Percentiles rank a stretch among this genome's conserved stretches.
phyloP scores from a whole-genome alignment of 2,329 filamentous ascomycete species.

The Chaetomium olivaceum region DNA sequence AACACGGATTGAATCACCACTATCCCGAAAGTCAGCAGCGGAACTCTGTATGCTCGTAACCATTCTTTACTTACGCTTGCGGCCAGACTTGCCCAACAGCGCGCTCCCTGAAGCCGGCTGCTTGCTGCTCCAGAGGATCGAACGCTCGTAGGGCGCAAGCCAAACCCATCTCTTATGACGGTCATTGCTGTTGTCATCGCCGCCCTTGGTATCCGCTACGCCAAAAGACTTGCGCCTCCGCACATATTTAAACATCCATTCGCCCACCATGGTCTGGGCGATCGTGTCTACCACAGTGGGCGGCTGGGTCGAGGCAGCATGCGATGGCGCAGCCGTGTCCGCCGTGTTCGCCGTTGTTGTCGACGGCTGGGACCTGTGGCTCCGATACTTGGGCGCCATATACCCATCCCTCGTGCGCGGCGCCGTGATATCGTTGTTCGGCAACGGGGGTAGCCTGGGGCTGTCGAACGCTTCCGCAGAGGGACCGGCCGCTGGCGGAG shows the following conservation, averaged over 20 bases:
- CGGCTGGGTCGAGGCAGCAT: constrained; percentile 62
- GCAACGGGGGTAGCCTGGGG: constrained; percentile 70
- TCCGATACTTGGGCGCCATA: constrained; percentile 44
- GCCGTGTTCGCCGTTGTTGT: constrained; percentile 56
- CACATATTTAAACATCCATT: constrained; percentile 95
- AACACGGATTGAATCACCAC: constrained; percentile 94
- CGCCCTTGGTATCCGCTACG: constrained; percentile 65
- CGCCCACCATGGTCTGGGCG: constrained; percentile 96
- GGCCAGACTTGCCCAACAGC: constrained; percentile 88
- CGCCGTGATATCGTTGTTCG: constrained; percentile 69
- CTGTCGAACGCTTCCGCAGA: constrained; percentile 70
- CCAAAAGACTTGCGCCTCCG: constrained; percentile 88
- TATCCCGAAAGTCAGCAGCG: constrained; percentile 44
- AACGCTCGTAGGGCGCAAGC: constrained; percentile 93
- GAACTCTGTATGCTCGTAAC: not conserved
- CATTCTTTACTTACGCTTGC: constrained; percentile 74
- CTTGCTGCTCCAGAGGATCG: constrained; percentile 98
- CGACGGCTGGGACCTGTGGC: constrained; percentile 60
- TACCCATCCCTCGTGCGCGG: constrained; percentile 50
- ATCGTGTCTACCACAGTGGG: constrained; percentile 92
- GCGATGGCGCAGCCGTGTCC: constrained; percentile 51
- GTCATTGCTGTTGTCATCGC: constrained; percentile 70
- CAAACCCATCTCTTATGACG: constrained; percentile 98
- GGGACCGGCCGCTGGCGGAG: constrained; percentile 65
- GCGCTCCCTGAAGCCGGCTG: constrained; percentile 87